Evolutionary conservation across 345 rosid species (phyloP).

Genomic region (Turritis glabra): DNA sequence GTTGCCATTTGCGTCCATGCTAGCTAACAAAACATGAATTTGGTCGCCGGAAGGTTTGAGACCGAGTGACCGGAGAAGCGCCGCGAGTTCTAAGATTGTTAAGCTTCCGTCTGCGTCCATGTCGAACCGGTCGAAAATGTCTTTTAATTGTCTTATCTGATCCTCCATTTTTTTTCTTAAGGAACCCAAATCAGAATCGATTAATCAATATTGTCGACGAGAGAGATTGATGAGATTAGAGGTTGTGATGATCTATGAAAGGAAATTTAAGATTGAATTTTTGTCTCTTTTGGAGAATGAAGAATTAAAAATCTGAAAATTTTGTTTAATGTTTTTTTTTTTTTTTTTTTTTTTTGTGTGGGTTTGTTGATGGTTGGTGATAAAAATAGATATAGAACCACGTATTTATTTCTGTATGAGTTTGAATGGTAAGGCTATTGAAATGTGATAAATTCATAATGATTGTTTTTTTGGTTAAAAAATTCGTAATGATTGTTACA

Average conservation of each 20-base stretch:
- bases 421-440: neutral
- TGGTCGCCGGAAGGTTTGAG: slow-evolving; percentile 83
- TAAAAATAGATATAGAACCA: neutral
- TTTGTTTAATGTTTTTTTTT: neutral
- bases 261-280: neutral
- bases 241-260: neutral
- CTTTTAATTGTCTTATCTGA: slow-evolving; percentile 56
- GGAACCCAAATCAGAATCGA: neutral
- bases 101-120: slow-evolving; percentile 92
- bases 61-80: slow-evolving; percentile 69
- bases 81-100: slow-evolving; percentile 88
- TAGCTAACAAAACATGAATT: slow-evolving; percentile 61
- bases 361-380: neutral
- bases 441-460: neutral
- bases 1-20: slow-evolving; percentile 79
- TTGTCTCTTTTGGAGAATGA: neutral
- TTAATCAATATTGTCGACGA: neutral
- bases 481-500: neutral
- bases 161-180: slow-evolving; percentile 28
- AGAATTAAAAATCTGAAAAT: neutral
- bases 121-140: slow-evolving; percentile 71
- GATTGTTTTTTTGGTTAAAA: neutral
- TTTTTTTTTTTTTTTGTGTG: neutral
- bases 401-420: neutral
- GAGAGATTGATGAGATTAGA: neutral